A percentile compares a stretch with the other conserved stretches of the same genome.
Conservation (phyloP, 208 protist genomes). For the Leishmania mexicana region DNA sequence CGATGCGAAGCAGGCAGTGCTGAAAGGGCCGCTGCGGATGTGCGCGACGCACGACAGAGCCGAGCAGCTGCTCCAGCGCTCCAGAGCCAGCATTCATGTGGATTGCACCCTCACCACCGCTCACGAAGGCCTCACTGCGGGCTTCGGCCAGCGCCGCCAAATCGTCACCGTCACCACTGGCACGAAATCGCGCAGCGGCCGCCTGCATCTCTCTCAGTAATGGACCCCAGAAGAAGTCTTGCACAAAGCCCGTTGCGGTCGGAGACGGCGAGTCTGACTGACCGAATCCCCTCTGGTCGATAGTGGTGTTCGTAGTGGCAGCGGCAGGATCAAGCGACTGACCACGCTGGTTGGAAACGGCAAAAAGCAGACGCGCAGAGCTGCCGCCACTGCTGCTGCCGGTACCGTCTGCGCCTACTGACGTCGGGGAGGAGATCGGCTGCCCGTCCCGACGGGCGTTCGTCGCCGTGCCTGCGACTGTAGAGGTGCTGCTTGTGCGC, state of each 20-base stretch:
- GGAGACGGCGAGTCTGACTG: background rate
- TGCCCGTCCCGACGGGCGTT: background rate
- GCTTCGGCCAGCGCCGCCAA: background rate
- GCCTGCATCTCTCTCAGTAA: constrained; percentile 22
- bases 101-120: constrained; percentile 3
- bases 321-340: background rate
- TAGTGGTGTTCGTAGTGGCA: background rate
- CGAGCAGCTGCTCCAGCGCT: constrained; percentile 33
- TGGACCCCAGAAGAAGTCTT: constrained; percentile 31
- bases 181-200: background rate
- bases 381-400: background rate
- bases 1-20: constrained; percentile 49
- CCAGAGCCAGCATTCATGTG: constrained; percentile 24
- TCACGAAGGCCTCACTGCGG: background rate
- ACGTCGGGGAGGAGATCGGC: background rate
- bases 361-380: background rate
- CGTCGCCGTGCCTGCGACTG: background rate
- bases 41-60: constrained; percentile 39
- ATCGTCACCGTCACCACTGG: background rate
- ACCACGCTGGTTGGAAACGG: background rate
- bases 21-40: constrained; percentile 57
- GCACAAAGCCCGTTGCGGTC: background rate
- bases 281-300: background rate
- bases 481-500: background rate
- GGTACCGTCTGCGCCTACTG: background rate